Percentiles rank a stretch among this genome's conserved stretches.
These are phyloP conservation scores for Naganishia onofrii DNA, from an alignment of 768 basidiomycete species.

Conservation along the genomic window DNA sequence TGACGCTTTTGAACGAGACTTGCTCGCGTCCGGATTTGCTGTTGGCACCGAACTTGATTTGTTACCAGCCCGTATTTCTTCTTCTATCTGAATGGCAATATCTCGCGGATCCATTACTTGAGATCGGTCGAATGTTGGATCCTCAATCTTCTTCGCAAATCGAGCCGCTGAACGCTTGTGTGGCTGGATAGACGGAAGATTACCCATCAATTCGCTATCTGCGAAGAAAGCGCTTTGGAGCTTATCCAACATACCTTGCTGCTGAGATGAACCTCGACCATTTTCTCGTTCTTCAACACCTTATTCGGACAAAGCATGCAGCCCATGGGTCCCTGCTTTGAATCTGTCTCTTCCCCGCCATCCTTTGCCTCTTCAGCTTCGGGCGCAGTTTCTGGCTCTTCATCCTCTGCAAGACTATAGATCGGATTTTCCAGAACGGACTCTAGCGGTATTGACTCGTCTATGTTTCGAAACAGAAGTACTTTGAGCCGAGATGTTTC, in stretches of 20 bases:
- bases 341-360: background rate
- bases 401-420: conserved; percentile 1
- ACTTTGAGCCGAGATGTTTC: background rate
- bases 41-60: background rate
- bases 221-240: background rate
- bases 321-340: conserved; percentile 6
- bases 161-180: conserved; percentile 21
- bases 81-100: conserved; percentile 16
- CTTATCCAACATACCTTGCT: conserved; percentile 10
- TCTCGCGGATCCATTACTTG: conserved; percentile 18
- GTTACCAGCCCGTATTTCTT: background rate
- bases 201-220: background rate
- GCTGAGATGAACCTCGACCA: conserved; percentile 27
- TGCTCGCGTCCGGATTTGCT: background rate
- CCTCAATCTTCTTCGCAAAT: conserved; percentile 18
- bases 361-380: background rate
- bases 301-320: conserved; percentile 29
- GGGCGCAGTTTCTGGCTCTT: background rate
- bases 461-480: background rate
- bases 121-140: conserved; percentile 12
- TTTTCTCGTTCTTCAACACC: conserved; percentile 27
- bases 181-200: background rate
- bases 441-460: conserved; percentile 10
- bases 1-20: background rate
- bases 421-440: conserved; percentile 17